Evolutionary conservation across 1,284 basidiomycete genomes (phyloP), one percentile per base, ranked within the genome.

Genomic region (Sporisorium graminicola): DNA sequence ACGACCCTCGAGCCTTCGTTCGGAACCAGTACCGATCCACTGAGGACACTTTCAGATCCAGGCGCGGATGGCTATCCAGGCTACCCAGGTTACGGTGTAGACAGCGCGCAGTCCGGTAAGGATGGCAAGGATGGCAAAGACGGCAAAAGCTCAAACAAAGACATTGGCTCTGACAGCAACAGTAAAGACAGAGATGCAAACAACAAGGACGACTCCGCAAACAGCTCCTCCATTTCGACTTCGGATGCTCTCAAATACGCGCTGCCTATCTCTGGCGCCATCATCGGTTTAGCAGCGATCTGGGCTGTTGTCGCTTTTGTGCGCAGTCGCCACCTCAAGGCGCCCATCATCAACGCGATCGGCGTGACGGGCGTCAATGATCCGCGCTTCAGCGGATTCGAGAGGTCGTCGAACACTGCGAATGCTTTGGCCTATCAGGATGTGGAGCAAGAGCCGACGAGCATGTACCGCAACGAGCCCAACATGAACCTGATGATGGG

Each of bases 401-500:
- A 58, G 14, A 44, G 40, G 10, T 26, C 67, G 24, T 37, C 44
- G 5, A 47, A 29, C 29, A 55, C 49, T 14, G 18, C 57, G 26
- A n/a, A 42, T 26, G 43, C 50, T 0, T 35, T 60, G 10, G 31
- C 56, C 0, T 58, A 58, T 16, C 66, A 58, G 24, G 58, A 71
- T 20, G 13, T 37, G 13, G 68, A 71, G 29, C 18, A 50, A 50
- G 68, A 70, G 37, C 33, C 62, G 20, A 18, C 43, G n/a, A 57
- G 35, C n/a, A 35, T 61, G n/a, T 71, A 65, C 24, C 68, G 62
- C 35, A 71, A 57, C 35, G 68, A 71, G 35, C 68, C 68, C 43
- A 71, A 71, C 50, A 71, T 71, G 68, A 71, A 71, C 44, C 35
- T 71, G 49, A 71, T 71, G 62, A 54, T 61, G 54, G 68, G 68